phyloP scores from a whole-genome alignment of 768 basidiomycete species.

The Termitomyces sp. region DNA sequence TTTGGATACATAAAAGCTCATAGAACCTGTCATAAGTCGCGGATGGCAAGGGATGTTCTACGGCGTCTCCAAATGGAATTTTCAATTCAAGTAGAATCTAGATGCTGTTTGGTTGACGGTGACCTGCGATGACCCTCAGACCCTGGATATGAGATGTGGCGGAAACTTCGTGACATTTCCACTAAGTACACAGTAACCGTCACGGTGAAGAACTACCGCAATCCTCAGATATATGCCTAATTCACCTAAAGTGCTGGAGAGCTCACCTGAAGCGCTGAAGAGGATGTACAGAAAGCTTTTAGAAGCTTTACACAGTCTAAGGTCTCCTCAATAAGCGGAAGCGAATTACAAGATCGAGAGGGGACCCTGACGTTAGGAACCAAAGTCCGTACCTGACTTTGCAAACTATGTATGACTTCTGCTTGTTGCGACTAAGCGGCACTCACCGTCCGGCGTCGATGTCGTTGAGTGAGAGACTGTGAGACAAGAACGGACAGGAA shows the following conservation, averaged over 20 bases:
- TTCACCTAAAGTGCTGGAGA: background rate
- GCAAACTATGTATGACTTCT: background rate
- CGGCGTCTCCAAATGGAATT: background rate
- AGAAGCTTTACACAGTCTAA: background rate
- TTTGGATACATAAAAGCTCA: background rate
- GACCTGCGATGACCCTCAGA: background rate
- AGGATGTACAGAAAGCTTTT: background rate
- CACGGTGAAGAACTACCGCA: background rate
- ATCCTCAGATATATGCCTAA: background rate
- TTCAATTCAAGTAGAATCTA: background rate
- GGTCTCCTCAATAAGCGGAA: background rate
- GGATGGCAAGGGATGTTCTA: too few species aligned
- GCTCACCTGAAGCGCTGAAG: background rate
- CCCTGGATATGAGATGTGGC: background rate
- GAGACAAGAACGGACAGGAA: too few species aligned
- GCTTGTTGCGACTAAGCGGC: background rate
- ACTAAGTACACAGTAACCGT: background rate
- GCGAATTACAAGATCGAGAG: background rate
- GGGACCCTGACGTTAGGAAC: background rate
- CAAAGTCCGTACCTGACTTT: background rate
- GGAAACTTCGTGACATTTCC: background rate
- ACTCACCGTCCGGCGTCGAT: background rate
- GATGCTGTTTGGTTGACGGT: background rate
- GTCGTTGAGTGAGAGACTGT: too few species aligned
- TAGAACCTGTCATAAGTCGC: background rate